Conservation (phyloP, 306 rosid species). For the Quercus agrifolia region DNA sequence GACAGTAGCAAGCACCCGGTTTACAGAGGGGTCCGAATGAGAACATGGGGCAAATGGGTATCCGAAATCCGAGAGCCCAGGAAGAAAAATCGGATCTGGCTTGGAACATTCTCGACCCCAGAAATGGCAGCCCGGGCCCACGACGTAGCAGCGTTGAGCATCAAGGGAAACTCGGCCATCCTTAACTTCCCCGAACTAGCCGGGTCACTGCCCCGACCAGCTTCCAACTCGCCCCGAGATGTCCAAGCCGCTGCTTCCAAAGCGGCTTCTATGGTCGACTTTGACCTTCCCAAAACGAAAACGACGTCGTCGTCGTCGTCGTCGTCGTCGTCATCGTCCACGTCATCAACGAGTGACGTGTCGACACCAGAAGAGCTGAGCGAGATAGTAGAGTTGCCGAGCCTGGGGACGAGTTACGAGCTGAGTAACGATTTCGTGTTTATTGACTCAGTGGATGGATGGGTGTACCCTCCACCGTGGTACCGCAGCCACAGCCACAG, state of each 20-base stretch:
- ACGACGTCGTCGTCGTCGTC: slow-evolving; percentile 18
- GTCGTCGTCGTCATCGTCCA: neutral
- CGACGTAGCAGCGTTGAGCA: slow-evolving; percentile 80
- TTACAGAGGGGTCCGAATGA: slow-evolving; percentile 93
- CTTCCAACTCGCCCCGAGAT: slow-evolving; percentile 68
- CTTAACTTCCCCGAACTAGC: slow-evolving; percentile 91
- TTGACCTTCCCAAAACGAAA: neutral
- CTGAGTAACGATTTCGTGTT: slow-evolving; percentile 45
- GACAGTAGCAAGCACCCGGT: slow-evolving; percentile 55
- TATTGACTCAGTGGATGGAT: slow-evolving; percentile 44
- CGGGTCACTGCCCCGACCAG: slow-evolving; percentile 65
- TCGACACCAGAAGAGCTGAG: slow-evolving; percentile 65
- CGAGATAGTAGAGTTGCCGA: slow-evolving; percentile 74
- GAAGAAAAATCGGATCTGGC: slow-evolving; percentile 96
- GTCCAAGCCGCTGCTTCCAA: slow-evolving; percentile 87
- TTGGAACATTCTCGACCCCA: slow-evolving; percentile 81
- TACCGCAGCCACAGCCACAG: slow-evolving; percentile 18
- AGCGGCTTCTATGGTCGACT: slow-evolving; percentile 70
- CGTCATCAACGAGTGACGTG: slow-evolving; percentile 1
- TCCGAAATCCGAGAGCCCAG: slow-evolving; percentile 96
- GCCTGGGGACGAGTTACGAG: slow-evolving; percentile 44
- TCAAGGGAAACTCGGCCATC: slow-evolving; percentile 80
- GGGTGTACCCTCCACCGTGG: slow-evolving; percentile 47
- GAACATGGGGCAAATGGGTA: slow-evolving; percentile 98
- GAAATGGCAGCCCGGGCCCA: slow-evolving; percentile 99